Conservation (phyloP, 1,284 basidiomycete genomes). For the Marasmius fiardii region DNA sequence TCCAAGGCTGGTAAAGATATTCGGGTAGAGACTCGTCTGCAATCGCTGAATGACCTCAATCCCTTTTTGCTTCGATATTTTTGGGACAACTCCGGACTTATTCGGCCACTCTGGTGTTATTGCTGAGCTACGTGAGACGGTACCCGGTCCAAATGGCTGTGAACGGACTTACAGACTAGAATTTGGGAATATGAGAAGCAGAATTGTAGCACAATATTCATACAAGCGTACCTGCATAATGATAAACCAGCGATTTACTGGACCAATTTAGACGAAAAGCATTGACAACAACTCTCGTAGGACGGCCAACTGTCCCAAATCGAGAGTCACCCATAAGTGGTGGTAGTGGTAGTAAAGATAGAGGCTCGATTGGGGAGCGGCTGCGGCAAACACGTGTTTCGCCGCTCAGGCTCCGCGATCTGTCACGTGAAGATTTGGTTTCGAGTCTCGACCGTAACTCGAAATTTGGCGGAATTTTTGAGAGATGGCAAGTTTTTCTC, state of each 20-base stretch:
- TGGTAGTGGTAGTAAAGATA: background rate
- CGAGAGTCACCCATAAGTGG: background rate
- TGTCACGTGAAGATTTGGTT: background rate
- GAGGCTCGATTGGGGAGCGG: background rate
- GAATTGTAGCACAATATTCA: background rate
- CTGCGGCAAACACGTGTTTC: background rate
- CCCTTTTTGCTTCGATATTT: conserved; percentile 21
- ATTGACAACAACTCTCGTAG: conserved; percentile 1
- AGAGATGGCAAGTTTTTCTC: background rate
- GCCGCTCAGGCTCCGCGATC: background rate
- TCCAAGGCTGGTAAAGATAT: conserved; percentile 21
- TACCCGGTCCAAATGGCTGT: background rate
- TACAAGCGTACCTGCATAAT: conserved; percentile 11
- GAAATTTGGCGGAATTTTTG: too few species aligned
- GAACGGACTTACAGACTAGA: conserved; percentile 8
- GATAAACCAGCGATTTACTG: conserved; percentile 3
- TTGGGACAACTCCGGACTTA: conserved; percentile 8
- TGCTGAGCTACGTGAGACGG: conserved; percentile 9
- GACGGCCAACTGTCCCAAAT: conserved; percentile 4
- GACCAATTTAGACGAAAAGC: conserved; percentile 9
- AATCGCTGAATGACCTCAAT: conserved; percentile 26
- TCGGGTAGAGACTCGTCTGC: conserved; percentile 20
- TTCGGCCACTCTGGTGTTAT: conserved; percentile 7
- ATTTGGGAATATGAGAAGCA: background rate
- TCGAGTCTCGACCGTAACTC: background rate